Percentiles rank a stretch among this genome's conserved stretches.
Conservation (phyloP, 2,329 filamentous ascomycete genomes). For the Verticillium nonalfalfae region DNA sequence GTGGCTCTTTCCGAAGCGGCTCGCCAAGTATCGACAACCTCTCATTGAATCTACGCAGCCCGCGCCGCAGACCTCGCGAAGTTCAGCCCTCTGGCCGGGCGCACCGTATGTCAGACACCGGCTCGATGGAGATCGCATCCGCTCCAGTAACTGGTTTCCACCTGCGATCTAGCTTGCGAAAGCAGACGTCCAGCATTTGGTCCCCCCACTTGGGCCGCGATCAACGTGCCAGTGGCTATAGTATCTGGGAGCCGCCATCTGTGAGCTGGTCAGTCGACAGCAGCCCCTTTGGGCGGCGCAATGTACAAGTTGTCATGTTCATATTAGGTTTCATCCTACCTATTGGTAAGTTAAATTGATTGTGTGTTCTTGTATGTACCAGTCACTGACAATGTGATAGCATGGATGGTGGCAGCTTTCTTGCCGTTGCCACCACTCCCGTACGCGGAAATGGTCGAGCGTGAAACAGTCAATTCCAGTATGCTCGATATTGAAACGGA, state of each 20-base stretch:
- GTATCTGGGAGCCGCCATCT: constrained; percentile 69
- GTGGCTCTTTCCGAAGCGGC: constrained; percentile 36
- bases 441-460: constrained; percentile 43
- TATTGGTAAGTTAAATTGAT: constrained; percentile 44
- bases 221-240: constrained; percentile 49
- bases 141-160: constrained; percentile 16
- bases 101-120: constrained; percentile 20
- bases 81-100: constrained; percentile 14
- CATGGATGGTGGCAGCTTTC: constrained; percentile 75
- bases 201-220: constrained; percentile 67
- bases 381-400: constrained; percentile 27
- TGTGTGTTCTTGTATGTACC: background rate
- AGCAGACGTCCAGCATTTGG: constrained; percentile 59
- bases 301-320: constrained; percentile 70
- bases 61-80: constrained; percentile 37
- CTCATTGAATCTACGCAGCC: constrained; percentile 36
- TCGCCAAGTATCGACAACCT: constrained; percentile 45
- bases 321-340: constrained; percentile 73
- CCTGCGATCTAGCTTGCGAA: constrained; percentile 25
- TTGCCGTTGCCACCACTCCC: constrained; percentile 62
- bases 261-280: constrained; percentile 58
- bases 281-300: constrained; percentile 57
- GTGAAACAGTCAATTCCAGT: constrained; percentile 27
- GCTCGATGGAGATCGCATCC: constrained; percentile 39
- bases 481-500: constrained; percentile 24